Base-by-base conservation (phyloP, 2,329 filamentous ascomycete genomes). In the Ilyonectria destructans region DNA sequence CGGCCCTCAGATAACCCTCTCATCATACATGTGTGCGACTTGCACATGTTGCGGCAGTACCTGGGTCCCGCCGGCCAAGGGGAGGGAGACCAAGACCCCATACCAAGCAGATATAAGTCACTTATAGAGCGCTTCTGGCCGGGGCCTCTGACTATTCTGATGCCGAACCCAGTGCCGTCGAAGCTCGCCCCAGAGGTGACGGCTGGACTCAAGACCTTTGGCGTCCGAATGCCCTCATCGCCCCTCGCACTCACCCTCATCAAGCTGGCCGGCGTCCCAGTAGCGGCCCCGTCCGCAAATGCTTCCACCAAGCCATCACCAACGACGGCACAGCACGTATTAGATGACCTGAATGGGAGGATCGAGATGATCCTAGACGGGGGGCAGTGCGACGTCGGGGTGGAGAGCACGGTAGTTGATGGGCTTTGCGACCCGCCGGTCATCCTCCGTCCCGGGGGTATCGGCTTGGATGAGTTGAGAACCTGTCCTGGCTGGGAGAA, bases 331-430 rank as follows among this genome's bases (percentile, higher is more conserved):
- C 90, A 92, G 76, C 96, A 99, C 80, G 96, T 99, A 13, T 86
- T 90, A 23, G 91, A 97, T 69, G 96, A 99, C 78, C 85, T 99
- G 12, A 81, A 91, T 43, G 94, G 94, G 0, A 89, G 92, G 56
- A 97, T 99, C 71, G 90, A 93, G 74, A 85, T 96, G 6, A 96
- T 99, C 65, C 84, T 99, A 0, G 96, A 99, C 73, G 96, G 96
- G 2, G 96, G 96, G 0, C 83, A 91, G 0, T 98, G 95, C 76
- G 87, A 88, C 21, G 94, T 99, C 12, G 96, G 96, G 1, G 95
- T 99, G 1, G 96, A 99, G 82, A 98, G 95, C 79, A 99, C 96
- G 0, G 96, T 99, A 1, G 95, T 99, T 1, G 96, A 98, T 77
- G 96, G 96, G 0, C 83, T 98, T 15, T 94, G 90, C 65, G 82